Evolutionary conservation across 2,329 filamentous ascomycete genomes (phyloP).

Genomic region (Didymella exigua): DNA sequence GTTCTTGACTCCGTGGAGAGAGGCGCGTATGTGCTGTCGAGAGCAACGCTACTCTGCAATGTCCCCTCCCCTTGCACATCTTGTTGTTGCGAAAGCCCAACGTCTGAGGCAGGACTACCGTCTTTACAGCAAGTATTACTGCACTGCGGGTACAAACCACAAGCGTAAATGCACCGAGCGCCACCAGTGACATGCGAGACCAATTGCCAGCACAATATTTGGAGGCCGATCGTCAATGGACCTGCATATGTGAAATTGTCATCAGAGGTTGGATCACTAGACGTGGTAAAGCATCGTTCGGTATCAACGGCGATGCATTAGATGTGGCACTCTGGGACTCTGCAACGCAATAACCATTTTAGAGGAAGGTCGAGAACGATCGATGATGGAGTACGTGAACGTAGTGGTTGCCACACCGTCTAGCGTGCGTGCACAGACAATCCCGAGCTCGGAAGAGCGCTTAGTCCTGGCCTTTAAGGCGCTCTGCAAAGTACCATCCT

Average conservation of each 20-base stretch:
- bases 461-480: not conserved
- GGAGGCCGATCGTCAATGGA: too few relatives aligned
- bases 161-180: too few relatives aligned
- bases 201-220: too few relatives aligned
- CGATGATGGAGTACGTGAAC: not conserved
- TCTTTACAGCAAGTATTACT: too few relatives aligned
- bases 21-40: too few relatives aligned
- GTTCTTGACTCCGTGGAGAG: too few relatives aligned
- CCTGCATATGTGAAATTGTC: not conserved
- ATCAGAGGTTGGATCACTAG: not conserved
- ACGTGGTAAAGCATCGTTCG: not conserved
- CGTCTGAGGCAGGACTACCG: too few relatives aligned
- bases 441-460: conserved; percentile 3
- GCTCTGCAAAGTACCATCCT: conserved; percentile 2
- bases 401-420: conserved; percentile 3
- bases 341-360: not conserved
- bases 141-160: too few relatives aligned
- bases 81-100: too few relatives aligned
- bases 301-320: not conserved
- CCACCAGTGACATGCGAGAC: too few relatives aligned
- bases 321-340: not conserved
- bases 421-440: conserved; percentile 11
- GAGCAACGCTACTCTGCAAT: too few relatives aligned
- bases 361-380: conserved; percentile 1
- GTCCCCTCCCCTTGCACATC: too few relatives aligned